A percentile compares a stretch with the other conserved stretches of the same genome.
Evolutionary conservation across 2,329 filamentous ascomycete species (phyloP).

Genomic region (Ophiostoma piceae): DNA sequence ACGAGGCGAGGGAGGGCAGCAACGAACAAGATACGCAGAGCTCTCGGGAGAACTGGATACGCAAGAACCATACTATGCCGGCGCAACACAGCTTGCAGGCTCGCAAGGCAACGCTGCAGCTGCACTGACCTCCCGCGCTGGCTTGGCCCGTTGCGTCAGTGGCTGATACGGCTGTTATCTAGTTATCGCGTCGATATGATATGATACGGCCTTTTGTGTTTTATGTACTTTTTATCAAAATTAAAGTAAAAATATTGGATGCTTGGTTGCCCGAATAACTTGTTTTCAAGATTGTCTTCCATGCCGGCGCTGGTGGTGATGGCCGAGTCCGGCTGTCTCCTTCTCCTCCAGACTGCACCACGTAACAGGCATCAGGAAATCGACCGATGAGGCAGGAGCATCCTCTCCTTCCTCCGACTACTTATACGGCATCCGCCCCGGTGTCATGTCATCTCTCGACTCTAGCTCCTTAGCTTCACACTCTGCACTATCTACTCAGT

Average conservation of each 20-base stretch:
- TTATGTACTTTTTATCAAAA: not conserved
- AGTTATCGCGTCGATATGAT: not conserved
- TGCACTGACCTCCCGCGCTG: not conserved
- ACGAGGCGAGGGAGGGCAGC: too few relatives aligned
- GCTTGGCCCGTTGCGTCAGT: not conserved
- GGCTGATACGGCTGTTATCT: constrained; percentile 2
- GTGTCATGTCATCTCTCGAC: not conserved
- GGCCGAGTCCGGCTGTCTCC: constrained; percentile 3
- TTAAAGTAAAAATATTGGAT: not conserved
- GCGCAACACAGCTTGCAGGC: not conserved
- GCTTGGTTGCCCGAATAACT: not conserved
- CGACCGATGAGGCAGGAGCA: not conserved
- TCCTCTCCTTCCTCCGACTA: not conserved
- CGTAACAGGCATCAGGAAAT: not conserved
- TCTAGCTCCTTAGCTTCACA: constrained; percentile 14
- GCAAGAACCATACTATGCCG: too few relatives aligned
- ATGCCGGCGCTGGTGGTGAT: not conserved
- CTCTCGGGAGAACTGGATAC: too few relatives aligned
- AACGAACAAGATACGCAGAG: too few relatives aligned
- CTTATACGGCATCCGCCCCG: constrained; percentile 3
- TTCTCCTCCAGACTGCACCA: not conserved
- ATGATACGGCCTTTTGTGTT: not conserved
- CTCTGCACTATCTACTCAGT: not conserved
- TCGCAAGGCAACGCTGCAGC: not conserved
- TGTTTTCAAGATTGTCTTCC: not conserved